Evolutionary conservation across 148 eudicot species (phyloP).

Genomic region (Chenopodium berlandieri): DNA sequence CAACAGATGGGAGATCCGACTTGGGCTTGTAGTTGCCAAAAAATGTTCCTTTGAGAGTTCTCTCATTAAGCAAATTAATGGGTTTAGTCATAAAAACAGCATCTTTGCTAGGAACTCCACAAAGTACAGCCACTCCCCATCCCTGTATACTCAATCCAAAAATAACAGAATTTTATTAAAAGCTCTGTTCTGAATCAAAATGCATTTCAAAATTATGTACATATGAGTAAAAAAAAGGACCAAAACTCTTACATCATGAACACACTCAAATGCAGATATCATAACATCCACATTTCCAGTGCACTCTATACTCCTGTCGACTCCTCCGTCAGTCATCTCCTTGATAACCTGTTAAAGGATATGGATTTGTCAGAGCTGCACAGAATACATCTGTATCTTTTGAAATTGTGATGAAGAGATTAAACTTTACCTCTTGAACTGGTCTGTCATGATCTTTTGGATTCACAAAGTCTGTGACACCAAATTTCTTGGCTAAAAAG

Average conservation of each 20-base stretch:
- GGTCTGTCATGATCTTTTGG: slow-evolving; percentile 63
- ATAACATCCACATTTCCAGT: slow-evolving; percentile 63
- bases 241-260: slow-evolving; percentile 62
- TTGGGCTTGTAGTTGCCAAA: slow-evolving; percentile 85
- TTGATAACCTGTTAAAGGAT: slow-evolving; percentile 38
- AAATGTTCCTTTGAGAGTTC: slow-evolving; percentile 86
- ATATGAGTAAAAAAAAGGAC: background rate
- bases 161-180: background rate
- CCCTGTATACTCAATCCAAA: slow-evolving; percentile 41
- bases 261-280: slow-evolving; percentile 88
- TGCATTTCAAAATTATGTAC: too few species aligned
- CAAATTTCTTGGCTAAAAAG: slow-evolving; percentile 60
- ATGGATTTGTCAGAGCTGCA: background rate
- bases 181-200: background rate
- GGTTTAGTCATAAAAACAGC: slow-evolving; percentile 71
- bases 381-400: background rate
- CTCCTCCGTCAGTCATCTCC: slow-evolving; percentile 79
- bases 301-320: slow-evolving; percentile 66
- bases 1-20: slow-evolving; percentile 59
- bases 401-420: background rate
- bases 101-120: slow-evolving; percentile 75
- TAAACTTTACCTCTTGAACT: slow-evolving; percentile 49
- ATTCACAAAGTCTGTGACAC: slow-evolving; percentile 72
- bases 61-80: slow-evolving; percentile 58
- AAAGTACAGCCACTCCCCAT: slow-evolving; percentile 89